Conservation (phyloP, 345 rosid genomes). For the Eucalyptus regnans region DNA sequence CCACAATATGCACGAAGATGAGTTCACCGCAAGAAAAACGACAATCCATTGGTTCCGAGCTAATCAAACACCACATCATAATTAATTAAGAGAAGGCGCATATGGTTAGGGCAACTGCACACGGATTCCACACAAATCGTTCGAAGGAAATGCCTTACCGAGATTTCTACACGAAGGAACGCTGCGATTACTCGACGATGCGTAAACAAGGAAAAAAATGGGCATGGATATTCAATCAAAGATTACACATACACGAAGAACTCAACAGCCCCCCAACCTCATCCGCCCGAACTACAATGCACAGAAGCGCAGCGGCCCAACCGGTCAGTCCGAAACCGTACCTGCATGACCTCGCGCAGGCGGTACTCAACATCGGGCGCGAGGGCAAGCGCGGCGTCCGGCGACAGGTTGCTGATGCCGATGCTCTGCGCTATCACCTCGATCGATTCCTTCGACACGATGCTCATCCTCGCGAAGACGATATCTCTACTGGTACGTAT, state of each 20-base stretch:
- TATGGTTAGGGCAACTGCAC: background rate
- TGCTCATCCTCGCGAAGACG: slow-evolving; percentile 37
- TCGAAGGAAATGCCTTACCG: background rate
- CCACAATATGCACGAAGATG: background rate
- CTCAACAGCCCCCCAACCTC: background rate
- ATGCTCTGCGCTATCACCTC: slow-evolving; percentile 87
- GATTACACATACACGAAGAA: background rate
- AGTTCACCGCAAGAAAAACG: background rate
- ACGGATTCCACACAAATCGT: background rate
- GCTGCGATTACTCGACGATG: background rate
- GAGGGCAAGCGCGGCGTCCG: slow-evolving; percentile 73
- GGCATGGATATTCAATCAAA: background rate
- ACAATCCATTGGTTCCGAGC: background rate
- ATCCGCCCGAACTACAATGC: background rate
- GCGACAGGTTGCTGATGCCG: slow-evolving; percentile 55
- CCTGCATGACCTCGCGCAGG: slow-evolving; percentile 94
- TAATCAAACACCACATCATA: background rate
- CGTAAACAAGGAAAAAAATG: background rate
- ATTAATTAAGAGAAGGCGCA: background rate
- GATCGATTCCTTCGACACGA: slow-evolving; percentile 78
- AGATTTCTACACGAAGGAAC: background rate
- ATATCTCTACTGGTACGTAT: background rate
- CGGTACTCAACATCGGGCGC: slow-evolving; percentile 97
- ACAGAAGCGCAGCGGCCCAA: background rate
- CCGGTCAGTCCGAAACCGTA: background rate